These are phyloP conservation scores for Trichosporon faecale DNA, from an alignment of 1,284 basidiomycete species.

Conservation along the genomic window DNA sequence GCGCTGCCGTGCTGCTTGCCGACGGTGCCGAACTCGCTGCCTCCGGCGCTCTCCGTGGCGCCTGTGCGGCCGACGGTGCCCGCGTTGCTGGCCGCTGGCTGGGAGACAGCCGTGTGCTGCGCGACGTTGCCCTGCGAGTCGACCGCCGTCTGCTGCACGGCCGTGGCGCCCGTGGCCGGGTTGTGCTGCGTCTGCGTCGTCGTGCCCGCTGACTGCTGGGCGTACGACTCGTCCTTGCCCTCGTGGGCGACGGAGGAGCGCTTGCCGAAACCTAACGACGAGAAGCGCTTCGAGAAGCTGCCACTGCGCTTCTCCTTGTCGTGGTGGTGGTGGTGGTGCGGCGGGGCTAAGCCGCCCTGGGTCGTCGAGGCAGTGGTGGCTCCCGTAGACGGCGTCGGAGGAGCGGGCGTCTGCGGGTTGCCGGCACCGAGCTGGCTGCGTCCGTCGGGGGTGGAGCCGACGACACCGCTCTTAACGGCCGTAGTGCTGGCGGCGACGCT, in stretches of 20 bases:
- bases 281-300: constrained; percentile 10
- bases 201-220: background rate
- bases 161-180: background rate
- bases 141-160: background rate
- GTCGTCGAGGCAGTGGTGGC: background rate
- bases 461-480: background rate
- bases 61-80: too few relatives aligned
- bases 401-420: background rate
- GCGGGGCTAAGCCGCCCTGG: background rate
- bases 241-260: background rate
- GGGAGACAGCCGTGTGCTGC: background rate
- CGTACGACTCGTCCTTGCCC: background rate
- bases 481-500: background rate
- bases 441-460: background rate
- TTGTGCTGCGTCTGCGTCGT: background rate
- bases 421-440: background rate
- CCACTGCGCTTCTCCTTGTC: constrained; percentile 6
- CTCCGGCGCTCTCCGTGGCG: too few relatives aligned
- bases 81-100: background rate
- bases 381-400: background rate
- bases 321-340: constrained; percentile 2
- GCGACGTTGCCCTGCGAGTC: background rate
- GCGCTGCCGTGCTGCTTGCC: background rate
- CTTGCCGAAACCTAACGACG: constrained; percentile 5
- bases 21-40: background rate